A percentile compares a stretch with the other conserved stretches of the same genome.
Evolutionary conservation across 2,329 filamentous ascomycete genomes (phyloP).

Genomic region (Akanthomyces lecanii): DNA sequence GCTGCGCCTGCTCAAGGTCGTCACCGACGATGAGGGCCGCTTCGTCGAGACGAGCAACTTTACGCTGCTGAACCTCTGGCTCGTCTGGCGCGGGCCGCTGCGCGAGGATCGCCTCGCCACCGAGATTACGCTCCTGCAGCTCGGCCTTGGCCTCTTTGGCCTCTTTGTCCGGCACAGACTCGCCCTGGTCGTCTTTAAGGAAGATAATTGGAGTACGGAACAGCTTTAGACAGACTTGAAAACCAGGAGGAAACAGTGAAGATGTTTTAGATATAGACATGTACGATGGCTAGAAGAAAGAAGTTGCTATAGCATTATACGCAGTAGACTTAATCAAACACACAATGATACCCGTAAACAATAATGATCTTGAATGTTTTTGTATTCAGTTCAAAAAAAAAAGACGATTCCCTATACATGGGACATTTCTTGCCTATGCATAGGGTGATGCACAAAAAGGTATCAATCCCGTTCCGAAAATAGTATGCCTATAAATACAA

Average conservation of each 20-base stretch:
- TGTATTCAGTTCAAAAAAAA: constrained; percentile 6
- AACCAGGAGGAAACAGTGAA: not conserved
- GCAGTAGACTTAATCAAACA: constrained; percentile 2
- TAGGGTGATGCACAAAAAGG: not conserved
- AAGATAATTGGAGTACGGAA: constrained; percentile 66
- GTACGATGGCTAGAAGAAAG: not conserved
- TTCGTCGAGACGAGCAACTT: constrained; percentile 84
- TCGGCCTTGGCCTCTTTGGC: constrained; percentile 70
- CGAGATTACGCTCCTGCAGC: constrained; percentile 78
- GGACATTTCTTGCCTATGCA: not conserved
- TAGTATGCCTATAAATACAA: constrained; percentile 20
- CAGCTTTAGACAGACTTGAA: constrained; percentile 19
- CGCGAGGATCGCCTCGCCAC: constrained; percentile 78
- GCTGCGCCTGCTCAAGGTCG: constrained; percentile 65
- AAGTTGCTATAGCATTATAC: not conserved
- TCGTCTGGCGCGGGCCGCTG: constrained; percentile 91
- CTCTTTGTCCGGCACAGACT: constrained; percentile 82
- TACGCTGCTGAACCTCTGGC: constrained; percentile 91
- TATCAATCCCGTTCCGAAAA: constrained; percentile 6
- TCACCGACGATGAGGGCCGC: constrained; percentile 60
- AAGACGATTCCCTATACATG: not conserved
- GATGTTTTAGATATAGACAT: not conserved
- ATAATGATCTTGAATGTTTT: not conserved
- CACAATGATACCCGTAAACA: constrained; percentile 1
- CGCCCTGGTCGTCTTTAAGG: constrained; percentile 82